These are phyloP conservation scores for Penicillium sp. DNA, from an alignment of 2,329 filamentous ascomycete genomes.

Conservation along the genomic window DNA sequence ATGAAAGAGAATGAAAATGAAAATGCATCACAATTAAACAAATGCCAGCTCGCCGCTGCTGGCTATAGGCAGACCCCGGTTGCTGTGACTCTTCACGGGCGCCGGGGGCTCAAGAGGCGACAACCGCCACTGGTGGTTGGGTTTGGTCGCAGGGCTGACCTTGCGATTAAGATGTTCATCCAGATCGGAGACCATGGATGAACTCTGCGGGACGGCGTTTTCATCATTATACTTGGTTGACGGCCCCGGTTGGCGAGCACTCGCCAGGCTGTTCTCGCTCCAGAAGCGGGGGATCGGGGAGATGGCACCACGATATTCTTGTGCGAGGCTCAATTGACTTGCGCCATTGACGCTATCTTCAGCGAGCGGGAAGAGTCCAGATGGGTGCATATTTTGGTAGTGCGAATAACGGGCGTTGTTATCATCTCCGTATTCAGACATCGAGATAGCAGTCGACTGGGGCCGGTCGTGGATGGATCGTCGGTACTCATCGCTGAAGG, in stretches of 20 bases:
- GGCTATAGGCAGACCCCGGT: slow-evolving; percentile 22
- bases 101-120: slow-evolving; percentile 17
- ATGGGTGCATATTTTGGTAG: slow-evolving; percentile 32
- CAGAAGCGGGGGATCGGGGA: slow-evolving; percentile 40
- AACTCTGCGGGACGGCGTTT: slow-evolving; percentile 20
- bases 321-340: slow-evolving; percentile 40
- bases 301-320: slow-evolving; percentile 40
- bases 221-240: slow-evolving; percentile 4
- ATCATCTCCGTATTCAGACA: slow-evolving; percentile 38
- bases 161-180: slow-evolving; percentile 26
- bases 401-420: slow-evolving; percentile 33
- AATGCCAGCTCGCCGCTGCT: slow-evolving; percentile 28
- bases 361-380: slow-evolving; percentile 21
- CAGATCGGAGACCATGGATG: slow-evolving; percentile 26
- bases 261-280: slow-evolving; percentile 37
- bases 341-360: slow-evolving; percentile 24
- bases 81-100: slow-evolving; percentile 14
- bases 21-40: slow-evolving; percentile 16
- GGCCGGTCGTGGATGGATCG: slow-evolving; percentile 36
- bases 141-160: slow-evolving; percentile 8
- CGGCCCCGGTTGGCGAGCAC: slow-evolving; percentile 24
- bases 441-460: slow-evolving; percentile 36
- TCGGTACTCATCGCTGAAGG: slow-evolving; percentile 33
- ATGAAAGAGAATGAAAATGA: neutral
- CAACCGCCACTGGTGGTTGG: slow-evolving; percentile 12